These are phyloP conservation scores for Russula sp. DNA, from an alignment of 768 basidiomycete genomes.

Conservation along the genomic window DNA sequence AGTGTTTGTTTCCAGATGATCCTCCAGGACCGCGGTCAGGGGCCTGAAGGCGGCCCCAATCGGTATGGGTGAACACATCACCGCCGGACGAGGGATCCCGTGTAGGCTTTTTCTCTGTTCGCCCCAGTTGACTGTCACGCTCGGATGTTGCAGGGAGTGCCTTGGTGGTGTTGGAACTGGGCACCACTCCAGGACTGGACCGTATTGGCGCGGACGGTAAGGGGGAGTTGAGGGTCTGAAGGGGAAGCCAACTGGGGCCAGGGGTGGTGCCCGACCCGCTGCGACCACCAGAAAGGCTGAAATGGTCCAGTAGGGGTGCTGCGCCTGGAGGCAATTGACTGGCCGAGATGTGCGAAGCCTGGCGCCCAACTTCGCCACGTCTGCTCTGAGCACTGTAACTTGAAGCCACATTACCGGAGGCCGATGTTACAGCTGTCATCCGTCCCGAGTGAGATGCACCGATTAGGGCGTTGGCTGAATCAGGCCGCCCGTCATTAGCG, in stretches of 20 bases:
- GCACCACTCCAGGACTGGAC: not conserved
- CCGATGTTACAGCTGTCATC: not conserved
- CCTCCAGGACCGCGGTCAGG: not conserved
- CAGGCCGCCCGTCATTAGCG: constrained; percentile 4
- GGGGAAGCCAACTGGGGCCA: constrained; percentile 2
- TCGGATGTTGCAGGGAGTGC: not conserved
- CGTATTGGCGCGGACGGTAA: not conserved
- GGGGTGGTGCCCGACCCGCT: not conserved
- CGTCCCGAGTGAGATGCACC: not conserved
- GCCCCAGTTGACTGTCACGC: not conserved
- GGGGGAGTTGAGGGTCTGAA: constrained; percentile 10
- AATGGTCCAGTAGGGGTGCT: constrained; percentile 3
- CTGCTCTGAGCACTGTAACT: not conserved
- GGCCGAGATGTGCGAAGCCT: not conserved
- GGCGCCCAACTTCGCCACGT: constrained; percentile 1
- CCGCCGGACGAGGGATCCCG: not conserved
- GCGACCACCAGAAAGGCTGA: not conserved
- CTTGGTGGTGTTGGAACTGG: not conserved
- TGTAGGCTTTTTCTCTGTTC: constrained; percentile 3
- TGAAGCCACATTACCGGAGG: not conserved
- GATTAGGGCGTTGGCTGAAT: constrained; percentile 12
- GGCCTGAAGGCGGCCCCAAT: constrained; percentile 3
- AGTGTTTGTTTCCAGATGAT: not conserved
- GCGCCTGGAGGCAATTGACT: constrained; percentile 14
- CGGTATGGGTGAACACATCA: not conserved